Conservation (phyloP, 176 grass and related monocot genomes). For the Areca catechu region DNA sequence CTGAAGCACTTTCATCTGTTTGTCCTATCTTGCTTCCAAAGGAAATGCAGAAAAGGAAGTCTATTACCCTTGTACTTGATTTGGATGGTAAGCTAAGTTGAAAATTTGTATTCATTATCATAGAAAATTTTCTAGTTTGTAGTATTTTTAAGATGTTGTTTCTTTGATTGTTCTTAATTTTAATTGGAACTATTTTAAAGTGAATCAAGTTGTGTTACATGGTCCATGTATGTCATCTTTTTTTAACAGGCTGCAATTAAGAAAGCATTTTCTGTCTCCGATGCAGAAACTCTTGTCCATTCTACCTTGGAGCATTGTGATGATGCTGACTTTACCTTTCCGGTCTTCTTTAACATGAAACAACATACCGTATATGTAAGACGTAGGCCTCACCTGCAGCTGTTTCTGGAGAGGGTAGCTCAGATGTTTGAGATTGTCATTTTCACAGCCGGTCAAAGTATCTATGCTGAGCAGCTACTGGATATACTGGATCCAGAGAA, state of each 20-base stretch:
- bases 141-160: neutral
- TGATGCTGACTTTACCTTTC: slow-evolving; percentile 62
- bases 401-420: slow-evolving; percentile 78
- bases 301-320: slow-evolving; percentile 64
- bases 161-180: neutral
- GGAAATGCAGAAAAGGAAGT: slow-evolving; percentile 34
- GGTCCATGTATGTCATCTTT: no score
- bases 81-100: slow-evolving; percentile 69
- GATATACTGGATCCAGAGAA: slow-evolving; percentile 84
- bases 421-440: slow-evolving; percentile 92
- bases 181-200: no score
- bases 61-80: slow-evolving; percentile 96
- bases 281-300: slow-evolving; percentile 97
- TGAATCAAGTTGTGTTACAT: no score
- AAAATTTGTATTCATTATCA: no score
- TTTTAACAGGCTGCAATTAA: no score
- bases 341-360: slow-evolving; percentile 86
- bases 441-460: slow-evolving; percentile 94
- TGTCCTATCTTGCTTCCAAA: slow-evolving; percentile 12
- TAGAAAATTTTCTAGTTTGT: no score
- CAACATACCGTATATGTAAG: slow-evolving; percentile 78
- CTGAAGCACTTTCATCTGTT: slow-evolving; percentile 49
- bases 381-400: slow-evolving; percentile 71
- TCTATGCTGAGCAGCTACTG: slow-evolving; percentile 81
- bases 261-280: no score